A percentile compares a stretch with the other conserved stretches of the same genome.
Conservation (phyloP, 139 green algal species). For the Cymbomonas tetramitiformis region DNA sequence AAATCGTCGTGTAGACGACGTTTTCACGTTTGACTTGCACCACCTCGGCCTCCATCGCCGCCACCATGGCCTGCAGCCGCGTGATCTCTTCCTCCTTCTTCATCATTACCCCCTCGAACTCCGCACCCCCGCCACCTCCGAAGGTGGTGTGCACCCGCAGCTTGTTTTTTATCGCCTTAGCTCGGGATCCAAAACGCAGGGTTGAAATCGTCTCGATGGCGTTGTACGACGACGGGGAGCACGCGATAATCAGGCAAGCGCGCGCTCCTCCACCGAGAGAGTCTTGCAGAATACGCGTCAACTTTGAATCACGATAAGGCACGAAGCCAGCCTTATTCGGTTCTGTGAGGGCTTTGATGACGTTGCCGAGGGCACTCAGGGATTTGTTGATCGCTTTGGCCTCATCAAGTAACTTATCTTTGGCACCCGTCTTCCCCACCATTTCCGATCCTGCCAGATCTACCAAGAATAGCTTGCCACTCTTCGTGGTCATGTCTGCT, state of each 20-base stretch:
- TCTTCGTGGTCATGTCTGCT: slow-evolving; percentile 11
- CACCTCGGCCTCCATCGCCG: background rate
- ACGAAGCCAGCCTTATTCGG: slow-evolving; percentile 2
- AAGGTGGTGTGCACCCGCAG: slow-evolving; percentile 19
- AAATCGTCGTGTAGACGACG: background rate
- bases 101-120: slow-evolving; percentile 20
- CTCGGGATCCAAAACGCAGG: slow-evolving; percentile 22
- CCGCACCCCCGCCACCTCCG: slow-evolving; percentile 19
- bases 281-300: slow-evolving; percentile 27
- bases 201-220: slow-evolving; percentile 24
- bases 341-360: slow-evolving; percentile 25
- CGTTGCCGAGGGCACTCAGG: slow-evolving; percentile 49
- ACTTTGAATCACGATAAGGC: slow-evolving; percentile 25
- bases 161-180: slow-evolving; percentile 29
- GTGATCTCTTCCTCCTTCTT: slow-evolving; percentile 18
- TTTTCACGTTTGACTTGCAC: background rate
- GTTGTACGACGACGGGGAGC: slow-evolving; percentile 18
- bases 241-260: slow-evolving; percentile 20
- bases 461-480: slow-evolving; percentile 26
- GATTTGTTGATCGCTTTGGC: slow-evolving; percentile 72
- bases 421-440: slow-evolving; percentile 24
- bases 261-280: slow-evolving; percentile 20
- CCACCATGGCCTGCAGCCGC: slow-evolving; percentile 4
- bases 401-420: slow-evolving; percentile 60
- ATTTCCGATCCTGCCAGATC: slow-evolving; percentile 35